Percentiles rank a stretch among this genome's conserved stretches.
Conservation (phyloP, 805 yeast genomes). For the Lipomyces spencermartinsiae region DNA sequence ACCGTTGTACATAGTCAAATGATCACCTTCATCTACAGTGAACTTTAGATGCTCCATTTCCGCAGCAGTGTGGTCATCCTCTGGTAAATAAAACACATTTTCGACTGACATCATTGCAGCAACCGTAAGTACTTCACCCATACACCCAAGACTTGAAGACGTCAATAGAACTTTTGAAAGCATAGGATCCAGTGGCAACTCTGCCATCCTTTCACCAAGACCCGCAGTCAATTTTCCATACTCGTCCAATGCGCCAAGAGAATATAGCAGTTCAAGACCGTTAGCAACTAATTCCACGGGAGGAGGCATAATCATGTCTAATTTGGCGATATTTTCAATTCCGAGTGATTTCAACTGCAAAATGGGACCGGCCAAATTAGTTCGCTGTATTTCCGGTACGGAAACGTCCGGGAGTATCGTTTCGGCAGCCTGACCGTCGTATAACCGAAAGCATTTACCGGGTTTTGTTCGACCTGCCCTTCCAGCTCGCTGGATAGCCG, state of each 20-base stretch:
- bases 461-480: slow-evolving; percentile 85
- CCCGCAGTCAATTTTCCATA: slow-evolving; percentile 64
- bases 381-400: slow-evolving; percentile 81
- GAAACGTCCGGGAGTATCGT: slow-evolving; percentile 60
- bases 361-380: slow-evolving; percentile 72
- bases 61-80: slow-evolving; percentile 68
- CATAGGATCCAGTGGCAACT: slow-evolving; percentile 75
- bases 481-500: slow-evolving; percentile 81
- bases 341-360: slow-evolving; percentile 69
- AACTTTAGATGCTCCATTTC: slow-evolving; percentile 72
- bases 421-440: slow-evolving; percentile 59
- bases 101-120: slow-evolving; percentile 85
- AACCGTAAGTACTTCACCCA: slow-evolving; percentile 68
- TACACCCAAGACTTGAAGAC: slow-evolving; percentile 64
- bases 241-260: slow-evolving; percentile 74
- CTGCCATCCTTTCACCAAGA: slow-evolving; percentile 67
- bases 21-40: slow-evolving; percentile 77
- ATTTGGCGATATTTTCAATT: slow-evolving; percentile 61
- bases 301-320: slow-evolving; percentile 81
- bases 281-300: slow-evolving; percentile 67
- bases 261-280: slow-evolving; percentile 78
- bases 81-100: slow-evolving; percentile 65
- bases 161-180: slow-evolving; percentile 63
- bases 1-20: slow-evolving; percentile 75
- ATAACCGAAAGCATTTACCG: slow-evolving; percentile 71